phyloP scores from a whole-genome alignment of 176 grass and related monocot species.

The Oryza longistaminata region DNA sequence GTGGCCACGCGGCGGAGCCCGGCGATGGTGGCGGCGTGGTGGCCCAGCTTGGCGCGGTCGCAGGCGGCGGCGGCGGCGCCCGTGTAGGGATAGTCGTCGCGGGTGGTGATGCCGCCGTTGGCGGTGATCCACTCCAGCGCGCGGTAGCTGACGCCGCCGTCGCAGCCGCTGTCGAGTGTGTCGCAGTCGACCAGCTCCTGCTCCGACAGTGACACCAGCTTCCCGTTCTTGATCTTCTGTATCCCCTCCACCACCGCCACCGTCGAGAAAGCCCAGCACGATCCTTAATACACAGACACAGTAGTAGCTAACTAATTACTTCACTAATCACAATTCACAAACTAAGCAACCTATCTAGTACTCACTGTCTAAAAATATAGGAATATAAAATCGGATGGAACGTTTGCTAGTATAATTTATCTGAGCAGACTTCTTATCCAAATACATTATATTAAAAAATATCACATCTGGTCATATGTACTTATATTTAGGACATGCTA shows the following conservation, averaged over 20 bases:
- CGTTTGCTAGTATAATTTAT: too few species aligned
- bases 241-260: conserved; percentile 55
- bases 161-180: conserved; percentile 47
- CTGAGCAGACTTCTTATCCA: too few species aligned
- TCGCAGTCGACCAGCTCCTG: conserved; percentile 80
- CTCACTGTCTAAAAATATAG: too few species aligned
- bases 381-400: too few species aligned
- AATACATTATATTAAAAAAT: too few species aligned
- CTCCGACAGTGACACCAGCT: conserved; percentile 62
- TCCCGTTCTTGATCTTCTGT: conserved; percentile 54
- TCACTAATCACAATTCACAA: too few species aligned
- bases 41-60: conserved; percentile 35
- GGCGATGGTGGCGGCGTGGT: conserved; percentile 44
- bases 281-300: conserved; percentile 27
- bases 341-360: too few species aligned
- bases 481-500: too few species aligned
- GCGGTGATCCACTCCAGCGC: conserved; percentile 52
- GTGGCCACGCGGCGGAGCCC: conserved; percentile 41
- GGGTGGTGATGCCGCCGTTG: conserved; percentile 61
- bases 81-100: conserved; percentile 55
- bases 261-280: conserved; percentile 73
- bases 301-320: neutral
- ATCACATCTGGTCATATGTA: too few species aligned
- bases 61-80: conserved; percentile 10
- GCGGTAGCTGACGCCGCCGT: conserved; percentile 56